phyloP scores from a whole-genome alignment of 257 asterid genomes.

The Solanum chiquidenum region DNA sequence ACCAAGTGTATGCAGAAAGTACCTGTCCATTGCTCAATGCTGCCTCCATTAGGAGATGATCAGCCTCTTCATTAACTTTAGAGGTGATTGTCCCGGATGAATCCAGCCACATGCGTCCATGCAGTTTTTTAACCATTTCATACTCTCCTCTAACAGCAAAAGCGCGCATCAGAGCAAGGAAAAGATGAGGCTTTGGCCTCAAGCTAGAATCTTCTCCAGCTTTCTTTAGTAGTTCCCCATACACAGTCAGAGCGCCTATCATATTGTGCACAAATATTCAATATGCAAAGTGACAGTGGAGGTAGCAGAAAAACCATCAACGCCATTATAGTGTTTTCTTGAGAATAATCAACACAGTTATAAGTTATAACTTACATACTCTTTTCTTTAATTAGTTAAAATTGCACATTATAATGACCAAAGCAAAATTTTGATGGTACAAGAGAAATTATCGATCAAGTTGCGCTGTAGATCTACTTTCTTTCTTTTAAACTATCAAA shows the following conservation, averaged over 20 bases:
- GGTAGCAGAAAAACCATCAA: not conserved
- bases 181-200: constrained; percentile 71
- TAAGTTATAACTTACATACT: not conserved
- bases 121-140: constrained; percentile 30
- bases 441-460: not conserved
- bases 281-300: constrained; percentile 1
- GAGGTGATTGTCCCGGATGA: constrained; percentile 49
- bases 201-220: constrained; percentile 25
- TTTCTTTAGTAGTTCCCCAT: constrained; percentile 53
- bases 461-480: not conserved
- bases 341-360: not conserved
- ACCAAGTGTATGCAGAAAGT: not conserved
- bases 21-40: constrained; percentile 67
- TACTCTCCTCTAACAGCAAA: constrained; percentile 58
- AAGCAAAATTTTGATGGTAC: not conserved
- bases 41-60: constrained; percentile 67
- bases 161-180: constrained; percentile 60
- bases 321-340: not conserved
- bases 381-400: not conserved
- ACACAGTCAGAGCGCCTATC: constrained; percentile 56
- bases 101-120: constrained; percentile 62
- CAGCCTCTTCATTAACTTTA: constrained; percentile 43
- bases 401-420: not conserved
- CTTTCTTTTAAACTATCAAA: not conserved
- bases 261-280: constrained; percentile 6